A percentile compares a stretch with the other conserved stretches of the same genome.
phyloP scores from a whole-genome alignment of 2,329 filamentous ascomycete genomes.

The Fusarium stilboides region DNA sequence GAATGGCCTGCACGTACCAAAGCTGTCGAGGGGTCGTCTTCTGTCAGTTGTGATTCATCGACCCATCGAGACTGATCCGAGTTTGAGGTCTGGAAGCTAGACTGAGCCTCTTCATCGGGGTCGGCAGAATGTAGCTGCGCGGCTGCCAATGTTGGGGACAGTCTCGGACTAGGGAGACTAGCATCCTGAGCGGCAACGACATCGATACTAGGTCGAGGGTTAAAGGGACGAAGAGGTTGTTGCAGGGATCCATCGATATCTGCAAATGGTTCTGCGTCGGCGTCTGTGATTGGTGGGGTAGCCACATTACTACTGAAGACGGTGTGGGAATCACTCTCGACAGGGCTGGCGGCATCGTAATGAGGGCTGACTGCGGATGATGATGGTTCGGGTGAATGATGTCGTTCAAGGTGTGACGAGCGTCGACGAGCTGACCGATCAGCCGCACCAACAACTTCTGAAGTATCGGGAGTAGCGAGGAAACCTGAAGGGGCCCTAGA shows the following conservation, averaged over 20 bases:
- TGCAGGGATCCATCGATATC: constrained; percentile 67
- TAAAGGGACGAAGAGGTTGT: constrained; percentile 63
- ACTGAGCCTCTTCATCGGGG: constrained; percentile 56
- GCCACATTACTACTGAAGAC: constrained; percentile 76
- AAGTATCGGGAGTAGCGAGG: constrained; percentile 72
- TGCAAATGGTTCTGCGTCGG: constrained; percentile 74
- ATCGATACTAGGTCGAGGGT: constrained; percentile 71
- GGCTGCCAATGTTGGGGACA: constrained; percentile 92
- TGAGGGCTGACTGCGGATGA: constrained; percentile 56
- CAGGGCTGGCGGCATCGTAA: constrained; percentile 67
- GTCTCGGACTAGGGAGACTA: constrained; percentile 92
- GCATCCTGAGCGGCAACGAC: constrained; percentile 85
- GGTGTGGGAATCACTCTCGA: constrained; percentile 70
- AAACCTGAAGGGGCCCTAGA: constrained; percentile 52
- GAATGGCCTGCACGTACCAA: constrained; percentile 44
- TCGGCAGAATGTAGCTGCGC: constrained; percentile 67
- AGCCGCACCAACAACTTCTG: constrained; percentile 58
- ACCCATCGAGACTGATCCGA: constrained; percentile 54
- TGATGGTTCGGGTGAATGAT: constrained; percentile 63
- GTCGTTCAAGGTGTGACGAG: constrained; percentile 59
- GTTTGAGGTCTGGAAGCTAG: constrained; percentile 53
- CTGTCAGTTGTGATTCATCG: constrained; percentile 60
- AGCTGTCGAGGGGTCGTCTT: constrained; percentile 51
- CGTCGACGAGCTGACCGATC: constrained; percentile 60
- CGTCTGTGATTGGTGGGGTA: constrained; percentile 82